A percentile compares a stretch with the other conserved stretches of the same genome.
These are phyloP conservation scores for Lachnellula cervina DNA, from an alignment of 2,329 filamentous ascomycete species.

Conservation along the genomic window DNA sequence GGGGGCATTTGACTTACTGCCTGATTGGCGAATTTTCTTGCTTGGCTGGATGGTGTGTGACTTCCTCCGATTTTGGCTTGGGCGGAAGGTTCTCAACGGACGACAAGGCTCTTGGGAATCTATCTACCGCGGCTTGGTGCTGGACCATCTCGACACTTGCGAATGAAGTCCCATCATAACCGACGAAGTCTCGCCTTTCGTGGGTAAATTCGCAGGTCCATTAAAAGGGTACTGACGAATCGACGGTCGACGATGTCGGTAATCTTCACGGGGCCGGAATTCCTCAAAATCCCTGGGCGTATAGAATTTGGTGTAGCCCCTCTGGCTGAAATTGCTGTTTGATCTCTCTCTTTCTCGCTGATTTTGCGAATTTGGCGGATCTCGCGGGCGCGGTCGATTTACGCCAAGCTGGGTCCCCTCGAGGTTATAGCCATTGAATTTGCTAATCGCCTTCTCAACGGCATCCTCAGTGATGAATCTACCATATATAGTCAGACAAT, in stretches of 20 bases:
- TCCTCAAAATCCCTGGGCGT: neutral
- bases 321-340: conserved; percentile 4
- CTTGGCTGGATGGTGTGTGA: neutral
- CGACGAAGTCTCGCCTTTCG: too few species aligned
- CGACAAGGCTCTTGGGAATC: neutral
- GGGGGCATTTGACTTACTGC: neutral
- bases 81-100: neutral
- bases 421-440: neutral
- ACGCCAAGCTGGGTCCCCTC: neutral
- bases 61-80: neutral
- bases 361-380: neutral
- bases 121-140: neutral
- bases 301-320: neutral
- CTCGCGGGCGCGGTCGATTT: neutral
- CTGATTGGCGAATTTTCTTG: neutral
- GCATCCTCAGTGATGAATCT: conserved; percentile 1
- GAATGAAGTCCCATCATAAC: neutral
- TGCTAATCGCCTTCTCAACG: neutral
- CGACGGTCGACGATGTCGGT: too few species aligned
- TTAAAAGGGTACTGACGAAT: too few species aligned
- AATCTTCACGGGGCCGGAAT: too few species aligned
- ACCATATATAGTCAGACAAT: neutral
- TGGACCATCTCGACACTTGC: neutral
- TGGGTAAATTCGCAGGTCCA: too few species aligned
- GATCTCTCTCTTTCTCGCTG: conserved; percentile 2